These are phyloP conservation scores for Tulasnella sp. DNA, from an alignment of 768 basidiomycete genomes.

Conservation along the genomic window DNA sequence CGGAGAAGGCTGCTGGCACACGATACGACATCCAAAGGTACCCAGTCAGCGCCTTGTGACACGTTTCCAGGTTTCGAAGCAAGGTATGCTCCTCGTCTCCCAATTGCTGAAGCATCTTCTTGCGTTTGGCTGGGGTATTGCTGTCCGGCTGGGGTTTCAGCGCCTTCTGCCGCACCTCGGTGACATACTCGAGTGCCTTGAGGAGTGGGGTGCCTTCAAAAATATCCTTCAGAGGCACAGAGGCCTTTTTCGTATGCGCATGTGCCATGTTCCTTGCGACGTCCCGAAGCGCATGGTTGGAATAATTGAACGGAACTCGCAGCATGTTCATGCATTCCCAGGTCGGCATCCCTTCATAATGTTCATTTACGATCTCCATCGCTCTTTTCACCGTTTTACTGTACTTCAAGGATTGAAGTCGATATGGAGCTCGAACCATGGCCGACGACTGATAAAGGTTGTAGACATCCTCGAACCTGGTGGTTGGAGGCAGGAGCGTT, in stretches of 20 bases:
- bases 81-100: slow-evolving; percentile 37
- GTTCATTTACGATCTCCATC: slow-evolving; percentile 11
- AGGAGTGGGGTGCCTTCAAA: slow-evolving; percentile 49
- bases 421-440: slow-evolving; percentile 47
- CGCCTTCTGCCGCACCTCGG: slow-evolving; percentile 43
- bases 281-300: slow-evolving; percentile 30
- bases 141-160: slow-evolving; percentile 2
- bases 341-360: slow-evolving; percentile 2
- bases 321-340: slow-evolving; percentile 32
- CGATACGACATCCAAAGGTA: slow-evolving; percentile 88
- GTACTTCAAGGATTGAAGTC: slow-evolving; percentile 22
- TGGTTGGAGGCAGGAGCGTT: slow-evolving; percentile 42
- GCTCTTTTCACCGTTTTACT: slow-evolving; percentile 5
- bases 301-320: slow-evolving; percentile 23
- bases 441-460: slow-evolving; percentile 52
- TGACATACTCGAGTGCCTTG: slow-evolving; percentile 50
- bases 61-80: slow-evolving; percentile 59
- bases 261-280: slow-evolving; percentile 47
- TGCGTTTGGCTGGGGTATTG: slow-evolving; percentile 2
- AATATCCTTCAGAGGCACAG: slow-evolving; percentile 50
- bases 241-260: slow-evolving; percentile 49
- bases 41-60: slow-evolving; percentile 74
- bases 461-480: slow-evolving; percentile 46
- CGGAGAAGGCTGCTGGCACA: slow-evolving; percentile 64
- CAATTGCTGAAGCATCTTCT: slow-evolving; percentile 30